phyloP scores from a whole-genome alignment of 306 rosid species.

The Medicago lupulina region DNA sequence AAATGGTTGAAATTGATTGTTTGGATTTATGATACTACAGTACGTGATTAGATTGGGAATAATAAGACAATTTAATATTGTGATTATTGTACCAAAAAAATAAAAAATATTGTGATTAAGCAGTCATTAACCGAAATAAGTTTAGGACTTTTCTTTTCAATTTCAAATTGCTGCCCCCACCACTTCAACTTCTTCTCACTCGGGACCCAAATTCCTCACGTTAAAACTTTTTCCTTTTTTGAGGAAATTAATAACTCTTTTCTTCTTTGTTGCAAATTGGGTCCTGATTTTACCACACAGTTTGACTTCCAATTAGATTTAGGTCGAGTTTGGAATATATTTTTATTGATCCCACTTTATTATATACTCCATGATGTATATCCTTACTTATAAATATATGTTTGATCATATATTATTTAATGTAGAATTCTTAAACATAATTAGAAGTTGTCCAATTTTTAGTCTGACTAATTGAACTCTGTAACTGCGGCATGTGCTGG shows the following conservation, averaged over 20 bases:
- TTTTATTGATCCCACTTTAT: no score
- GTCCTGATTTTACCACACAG: neutral
- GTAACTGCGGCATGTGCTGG: no score
- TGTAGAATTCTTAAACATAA: no score
- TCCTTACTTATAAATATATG: no score
- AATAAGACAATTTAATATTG: constrained; percentile 45
- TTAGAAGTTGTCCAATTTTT: no score
- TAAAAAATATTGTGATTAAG: constrained; percentile 47
- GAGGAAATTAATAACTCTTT: neutral
- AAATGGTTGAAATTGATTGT: neutral
- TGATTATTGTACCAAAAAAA: no score
- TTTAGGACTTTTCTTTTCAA: constrained; percentile 9
- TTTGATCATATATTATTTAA: no score
- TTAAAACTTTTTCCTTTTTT: constrained; percentile 1
- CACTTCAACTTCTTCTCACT: constrained; percentile 15
- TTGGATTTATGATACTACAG: constrained; percentile 16
- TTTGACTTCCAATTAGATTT: neutral
- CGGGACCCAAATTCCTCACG: constrained; percentile 14
- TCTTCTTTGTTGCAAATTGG: neutral
- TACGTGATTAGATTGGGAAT: constrained; percentile 39
- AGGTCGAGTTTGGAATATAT: neutral
- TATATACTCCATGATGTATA: no score
- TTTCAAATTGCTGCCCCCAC: constrained; percentile 35
- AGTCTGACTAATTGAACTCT: no score
- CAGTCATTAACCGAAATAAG: constrained; percentile 36